Evolutionary conservation across 1,139 yeast species (phyloP).

Genomic region (Kluyveromyces sp.): DNA sequence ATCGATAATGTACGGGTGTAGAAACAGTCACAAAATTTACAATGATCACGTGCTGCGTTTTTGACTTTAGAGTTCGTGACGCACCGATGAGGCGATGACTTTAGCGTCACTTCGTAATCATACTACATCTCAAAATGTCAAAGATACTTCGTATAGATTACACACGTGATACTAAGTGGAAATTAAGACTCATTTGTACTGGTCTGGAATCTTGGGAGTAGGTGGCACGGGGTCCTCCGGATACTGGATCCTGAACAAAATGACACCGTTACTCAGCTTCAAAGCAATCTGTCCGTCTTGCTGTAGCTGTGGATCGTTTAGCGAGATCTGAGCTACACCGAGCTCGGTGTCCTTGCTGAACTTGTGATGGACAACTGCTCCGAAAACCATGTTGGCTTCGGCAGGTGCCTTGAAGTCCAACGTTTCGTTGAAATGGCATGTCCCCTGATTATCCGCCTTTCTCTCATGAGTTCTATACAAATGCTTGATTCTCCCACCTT

Average conservation of each 20-base stretch:
- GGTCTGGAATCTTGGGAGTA: slow-evolving; percentile 19
- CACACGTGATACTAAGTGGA: not conserved
- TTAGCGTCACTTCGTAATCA: too few relatives aligned
- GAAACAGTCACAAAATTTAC: not conserved
- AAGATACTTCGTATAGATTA: not conserved
- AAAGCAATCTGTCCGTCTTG: slow-evolving; percentile 27
- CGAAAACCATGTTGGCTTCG: slow-evolving; percentile 51
- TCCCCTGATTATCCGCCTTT: slow-evolving; percentile 45
- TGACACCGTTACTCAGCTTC: slow-evolving; percentile 27
- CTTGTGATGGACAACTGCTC: slow-evolving; percentile 60
- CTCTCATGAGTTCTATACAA: slow-evolving; percentile 57
- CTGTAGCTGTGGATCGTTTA: slow-evolving; percentile 29
- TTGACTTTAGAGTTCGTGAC: not conserved
- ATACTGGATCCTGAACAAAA: slow-evolving; percentile 25
- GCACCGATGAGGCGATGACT: too few relatives aligned
- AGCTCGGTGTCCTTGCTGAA: slow-evolving; percentile 65
- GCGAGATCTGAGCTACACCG: slow-evolving; percentile 42
- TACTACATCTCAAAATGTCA: not conserved
- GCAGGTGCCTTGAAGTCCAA: slow-evolving; percentile 60
- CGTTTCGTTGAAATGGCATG: slow-evolving; percentile 57
- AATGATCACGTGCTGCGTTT: too few relatives aligned
- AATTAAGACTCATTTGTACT: slow-evolving; percentile 7
- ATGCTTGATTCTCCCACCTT: slow-evolving; percentile 48
- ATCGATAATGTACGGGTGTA: not conserved
- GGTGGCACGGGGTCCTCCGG: slow-evolving; percentile 16